These are phyloP conservation scores for Nemania abortiva DNA, from an alignment of 2,329 filamentous ascomycete species.

Conservation along the genomic window DNA sequence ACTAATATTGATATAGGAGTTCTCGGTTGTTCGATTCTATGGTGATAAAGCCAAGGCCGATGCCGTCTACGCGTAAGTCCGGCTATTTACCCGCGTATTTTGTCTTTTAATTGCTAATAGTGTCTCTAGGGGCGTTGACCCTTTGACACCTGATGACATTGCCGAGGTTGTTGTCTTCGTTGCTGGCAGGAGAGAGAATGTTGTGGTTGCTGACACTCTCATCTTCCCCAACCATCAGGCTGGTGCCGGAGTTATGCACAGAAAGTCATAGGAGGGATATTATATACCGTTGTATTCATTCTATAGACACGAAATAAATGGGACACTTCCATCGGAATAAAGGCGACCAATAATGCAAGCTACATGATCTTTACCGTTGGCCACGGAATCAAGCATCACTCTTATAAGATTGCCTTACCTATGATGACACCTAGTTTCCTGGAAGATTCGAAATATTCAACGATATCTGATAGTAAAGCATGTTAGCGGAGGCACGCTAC, in stretches of 20 bases:
- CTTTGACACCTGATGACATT: slow-evolving; percentile 81
- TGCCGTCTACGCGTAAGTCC: slow-evolving; percentile 71
- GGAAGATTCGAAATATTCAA: too few species aligned
- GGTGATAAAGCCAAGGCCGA: slow-evolving; percentile 84
- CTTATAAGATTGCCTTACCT: background rate
- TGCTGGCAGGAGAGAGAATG: slow-evolving; percentile 81
- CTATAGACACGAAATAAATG: slow-evolving; percentile 30
- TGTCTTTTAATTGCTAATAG: slow-evolving; percentile 37
- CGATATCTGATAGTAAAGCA: slow-evolving; percentile 10
- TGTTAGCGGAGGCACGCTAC: slow-evolving; percentile 36
- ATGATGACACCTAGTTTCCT: background rate
- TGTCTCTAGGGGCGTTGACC: slow-evolving; percentile 60
- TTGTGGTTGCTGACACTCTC: slow-evolving; percentile 82
- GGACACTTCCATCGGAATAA: slow-evolving; percentile 2
- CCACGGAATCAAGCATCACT: background rate
- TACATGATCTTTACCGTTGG: background rate
- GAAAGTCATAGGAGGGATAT: slow-evolving; percentile 40
- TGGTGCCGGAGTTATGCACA: slow-evolving; percentile 48
- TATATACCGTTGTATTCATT: slow-evolving; percentile 29
- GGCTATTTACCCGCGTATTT: background rate
- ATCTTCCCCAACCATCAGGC: slow-evolving; percentile 82
- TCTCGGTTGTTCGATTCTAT: slow-evolving; percentile 80
- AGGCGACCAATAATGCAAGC: background rate
- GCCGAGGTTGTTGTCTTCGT: slow-evolving; percentile 82
- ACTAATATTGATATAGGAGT: slow-evolving; percentile 61